These are phyloP conservation scores for Leptodermis oblonga DNA, from an alignment of 257 asterid genomes.

Conservation along the genomic window DNA sequence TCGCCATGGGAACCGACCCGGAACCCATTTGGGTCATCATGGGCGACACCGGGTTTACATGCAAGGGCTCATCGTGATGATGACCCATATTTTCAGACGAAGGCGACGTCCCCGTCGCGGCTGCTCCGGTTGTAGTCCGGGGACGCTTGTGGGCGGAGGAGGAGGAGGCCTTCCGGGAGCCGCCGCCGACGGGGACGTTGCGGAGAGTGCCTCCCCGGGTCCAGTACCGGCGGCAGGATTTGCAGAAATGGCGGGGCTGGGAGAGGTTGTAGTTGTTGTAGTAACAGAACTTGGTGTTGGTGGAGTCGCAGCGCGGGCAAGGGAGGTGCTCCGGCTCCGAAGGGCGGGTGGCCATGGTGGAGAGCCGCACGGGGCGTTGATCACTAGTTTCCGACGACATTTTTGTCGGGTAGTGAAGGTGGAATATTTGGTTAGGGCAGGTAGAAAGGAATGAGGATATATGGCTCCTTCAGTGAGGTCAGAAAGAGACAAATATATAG, in stretches of 20 bases:
- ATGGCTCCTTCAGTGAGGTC: conserved; percentile 3
- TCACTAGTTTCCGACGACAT: conserved; percentile 35
- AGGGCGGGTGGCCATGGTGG: conserved; percentile 22
- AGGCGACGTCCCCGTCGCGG: conserved; percentile 1
- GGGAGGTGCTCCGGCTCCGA: conserved; percentile 36
- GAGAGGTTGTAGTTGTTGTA: conserved; percentile 67
- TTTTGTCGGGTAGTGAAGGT: conserved; percentile 9
- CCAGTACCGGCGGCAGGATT: conserved; percentile 61
- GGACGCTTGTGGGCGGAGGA: conserved; percentile 39
- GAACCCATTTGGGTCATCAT: conserved; percentile 16
- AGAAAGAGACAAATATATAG: conserved; percentile 20
- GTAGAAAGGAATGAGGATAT: conserved; percentile 14
- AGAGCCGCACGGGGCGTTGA: conserved; percentile 24
- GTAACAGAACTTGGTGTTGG: conserved; percentile 54
- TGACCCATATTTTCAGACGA: conserved; percentile 10
- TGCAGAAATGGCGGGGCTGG: conserved; percentile 61
- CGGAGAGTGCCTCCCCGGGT: conserved; percentile 56
- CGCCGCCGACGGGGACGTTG: conserved; percentile 59
- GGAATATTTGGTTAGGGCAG: conserved; percentile 14
- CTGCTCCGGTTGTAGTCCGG: conserved; percentile 10
- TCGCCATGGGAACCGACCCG: conserved; percentile 19
- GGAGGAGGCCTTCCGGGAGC: conserved; percentile 36
- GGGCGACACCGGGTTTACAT: conserved; percentile 11
- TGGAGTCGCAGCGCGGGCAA: conserved; percentile 58
- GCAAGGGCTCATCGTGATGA: conserved; percentile 17